Percentiles rank a stretch among this genome's conserved stretches.
phyloP scores from a whole-genome alignment of 306 rosid species.

The Morella rubra region DNA sequence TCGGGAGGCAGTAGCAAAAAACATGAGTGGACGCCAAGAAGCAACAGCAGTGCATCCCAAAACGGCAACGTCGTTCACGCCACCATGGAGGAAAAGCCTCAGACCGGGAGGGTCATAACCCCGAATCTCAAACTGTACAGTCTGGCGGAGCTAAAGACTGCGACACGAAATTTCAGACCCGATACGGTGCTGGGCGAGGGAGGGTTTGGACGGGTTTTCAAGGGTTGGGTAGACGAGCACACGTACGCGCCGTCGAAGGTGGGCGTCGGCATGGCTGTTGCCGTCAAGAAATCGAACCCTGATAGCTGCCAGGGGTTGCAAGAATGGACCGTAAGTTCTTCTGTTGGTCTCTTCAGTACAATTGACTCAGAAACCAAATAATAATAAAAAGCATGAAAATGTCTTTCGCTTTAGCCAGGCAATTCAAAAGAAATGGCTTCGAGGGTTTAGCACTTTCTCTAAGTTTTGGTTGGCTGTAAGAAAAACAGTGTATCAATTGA shows the following conservation, averaged over 20 bases:
- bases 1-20: not conserved
- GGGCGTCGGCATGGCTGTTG: slow-evolving; percentile 75
- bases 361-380: too few species aligned
- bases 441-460: too few species aligned
- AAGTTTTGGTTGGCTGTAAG: too few species aligned
- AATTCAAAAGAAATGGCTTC: not conserved
- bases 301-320: slow-evolving; percentile 73
- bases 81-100: slow-evolving; percentile 1
- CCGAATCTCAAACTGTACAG: slow-evolving; percentile 49
- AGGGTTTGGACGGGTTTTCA: slow-evolving; percentile 89
- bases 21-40: not conserved
- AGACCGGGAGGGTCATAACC: slow-evolving; percentile 16
- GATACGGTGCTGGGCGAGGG: slow-evolving; percentile 76
- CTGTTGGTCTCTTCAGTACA: not conserved
- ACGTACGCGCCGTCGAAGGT: slow-evolving; percentile 59
- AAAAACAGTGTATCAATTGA: too few species aligned
- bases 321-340: slow-evolving; percentile 66
- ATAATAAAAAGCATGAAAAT: not conserved
- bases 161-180: slow-evolving; percentile 75
- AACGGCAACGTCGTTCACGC: not conserved
- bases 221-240: slow-evolving; percentile 71
- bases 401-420: not conserved
- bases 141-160: slow-evolving; percentile 64
- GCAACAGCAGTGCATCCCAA: not conserved
- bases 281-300: slow-evolving; percentile 69